Evolutionary conservation across 2,329 filamentous ascomycete species (phyloP).

Genomic region (Penicillium thymicola): DNA sequence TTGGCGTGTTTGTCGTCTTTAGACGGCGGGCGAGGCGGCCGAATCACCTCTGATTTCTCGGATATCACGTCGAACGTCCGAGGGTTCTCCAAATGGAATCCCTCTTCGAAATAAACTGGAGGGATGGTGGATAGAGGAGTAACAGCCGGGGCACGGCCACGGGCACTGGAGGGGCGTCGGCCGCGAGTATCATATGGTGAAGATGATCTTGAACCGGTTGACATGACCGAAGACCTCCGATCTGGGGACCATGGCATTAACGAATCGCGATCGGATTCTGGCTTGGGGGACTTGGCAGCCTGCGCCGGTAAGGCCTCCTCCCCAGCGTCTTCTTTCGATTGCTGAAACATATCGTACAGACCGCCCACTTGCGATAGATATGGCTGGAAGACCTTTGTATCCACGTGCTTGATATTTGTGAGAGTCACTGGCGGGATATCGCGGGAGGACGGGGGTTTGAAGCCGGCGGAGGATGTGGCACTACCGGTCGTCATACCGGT

Average conservation of each 20-base stretch:
- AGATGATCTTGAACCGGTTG: conserved; percentile 42
- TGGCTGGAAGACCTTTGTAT: conserved; percentile 72
- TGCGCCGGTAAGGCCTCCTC: conserved; percentile 52
- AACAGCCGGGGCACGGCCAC: conserved; percentile 63
- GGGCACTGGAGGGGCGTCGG: conserved; percentile 52
- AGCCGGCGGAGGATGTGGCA: conserved; percentile 63
- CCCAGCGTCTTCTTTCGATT: conserved; percentile 74
- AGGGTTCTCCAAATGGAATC: conserved; percentile 93
- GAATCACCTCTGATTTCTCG: conserved; percentile 94
- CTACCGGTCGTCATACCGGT: conserved; percentile 82
- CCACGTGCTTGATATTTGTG: conserved; percentile 80
- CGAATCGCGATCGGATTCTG: conserved; percentile 48
- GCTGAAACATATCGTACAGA: conserved; percentile 83
- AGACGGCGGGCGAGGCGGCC: conserved; percentile 53
- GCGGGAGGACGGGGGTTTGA: conserved; percentile 76
- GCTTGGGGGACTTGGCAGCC: conserved; percentile 44
- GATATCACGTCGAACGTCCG: conserved; percentile 95
- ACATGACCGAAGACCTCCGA: conserved; percentile 41
- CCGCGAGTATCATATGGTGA: conserved; percentile 51
- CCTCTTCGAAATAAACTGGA: conserved; percentile 87
- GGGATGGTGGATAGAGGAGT: conserved; percentile 91
- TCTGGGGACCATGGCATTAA: conserved; percentile 46
- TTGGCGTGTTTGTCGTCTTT: conserved; percentile 57
- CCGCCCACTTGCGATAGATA: conserved; percentile 84
- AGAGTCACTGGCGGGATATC: conserved; percentile 93